Base-by-base conservation (phyloP, 352 stramenopile genomes). In the Pythium rhizo-oryzae region DNA sequence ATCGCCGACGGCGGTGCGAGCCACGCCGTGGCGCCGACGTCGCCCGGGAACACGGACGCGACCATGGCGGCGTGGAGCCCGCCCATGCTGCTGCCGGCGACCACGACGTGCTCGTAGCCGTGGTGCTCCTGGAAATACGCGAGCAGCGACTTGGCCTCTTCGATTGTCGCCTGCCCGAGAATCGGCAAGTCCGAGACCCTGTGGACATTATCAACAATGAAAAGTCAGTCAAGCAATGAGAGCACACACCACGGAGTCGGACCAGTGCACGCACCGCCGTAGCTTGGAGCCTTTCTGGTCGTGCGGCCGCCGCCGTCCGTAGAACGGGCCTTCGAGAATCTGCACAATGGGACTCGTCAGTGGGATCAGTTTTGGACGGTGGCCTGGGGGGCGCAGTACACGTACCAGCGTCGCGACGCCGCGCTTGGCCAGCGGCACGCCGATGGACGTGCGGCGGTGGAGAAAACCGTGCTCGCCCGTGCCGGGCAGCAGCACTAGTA, bases 261-360 rank as follows among this genome's bases (percentile, higher is more conserved):
- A n/a, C n/a, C n/a, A n/a, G n/a, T n/a, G n/a, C n/a, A 63, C 65
- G 25, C 67, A 93, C 85, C 78, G 74, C 41, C 82, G 72, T 37
- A 94, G 60, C 51, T 94, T 94, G 37, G 85, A 94, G 33, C 85
- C 85, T 72, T 87, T 86, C 67, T 94, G 85, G 30, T 82, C 73
- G 15, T 56, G 57, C 23, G 85, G 85, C 57, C 85, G 87, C 50
- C 85, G 82, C 39, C 83, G 77, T 25, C 85, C 85, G 63, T 94
- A 94, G 70, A 91, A 94, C 30, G 85, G 80, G 18, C 85, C 85
- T 86, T 94, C 84, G 16, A 92, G 59, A 61, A 92, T 92, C 84
- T 92, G n/a, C n/a, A 60, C 24, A 16, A 13, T n/a, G n/a, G 2
- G 23, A 8, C 1, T 55, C 33, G 11, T 5, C 11, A 5, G 33